phyloP scores from a whole-genome alignment of 208 protist genomes.

The Porcisia hertigi region DNA sequence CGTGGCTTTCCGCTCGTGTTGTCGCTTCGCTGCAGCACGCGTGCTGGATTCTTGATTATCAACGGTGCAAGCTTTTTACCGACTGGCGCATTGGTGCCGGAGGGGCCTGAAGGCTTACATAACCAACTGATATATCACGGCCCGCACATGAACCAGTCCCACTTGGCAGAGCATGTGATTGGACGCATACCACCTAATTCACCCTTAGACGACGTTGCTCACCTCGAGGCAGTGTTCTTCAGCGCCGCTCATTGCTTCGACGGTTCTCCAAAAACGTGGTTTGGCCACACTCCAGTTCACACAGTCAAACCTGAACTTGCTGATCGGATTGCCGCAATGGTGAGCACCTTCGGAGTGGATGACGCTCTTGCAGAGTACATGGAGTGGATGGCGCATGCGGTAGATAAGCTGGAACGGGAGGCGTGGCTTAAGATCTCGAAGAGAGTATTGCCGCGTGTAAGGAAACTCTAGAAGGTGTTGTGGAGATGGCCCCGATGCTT shows the following conservation, averaged over 20 bases:
- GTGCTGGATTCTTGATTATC: slow-evolving; percentile 38
- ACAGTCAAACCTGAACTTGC: slow-evolving; percentile 47
- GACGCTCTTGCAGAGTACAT: slow-evolving; percentile 66
- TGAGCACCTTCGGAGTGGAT: slow-evolving; percentile 44
- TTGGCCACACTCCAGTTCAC: slow-evolving; percentile 69
- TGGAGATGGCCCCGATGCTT: not conserved
- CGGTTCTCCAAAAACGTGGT: slow-evolving; percentile 19
- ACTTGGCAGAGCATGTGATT: slow-evolving; percentile 39
- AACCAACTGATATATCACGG: slow-evolving; percentile 45
- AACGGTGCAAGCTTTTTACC: slow-evolving; percentile 37
- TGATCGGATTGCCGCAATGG: slow-evolving; percentile 32
- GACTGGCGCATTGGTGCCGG: slow-evolving; percentile 5
- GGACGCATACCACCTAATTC: not conserved
- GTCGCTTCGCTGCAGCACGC: slow-evolving; percentile 21
- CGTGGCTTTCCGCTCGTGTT: slow-evolving; percentile 31
- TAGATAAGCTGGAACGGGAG: slow-evolving; percentile 19
- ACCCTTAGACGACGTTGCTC: slow-evolving; percentile 15
- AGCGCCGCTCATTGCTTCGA: slow-evolving; percentile 12
- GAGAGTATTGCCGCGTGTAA: not conserved
- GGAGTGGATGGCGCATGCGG: slow-evolving; percentile 24
- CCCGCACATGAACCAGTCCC: slow-evolving; percentile 46
- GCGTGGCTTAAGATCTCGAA: slow-evolving; percentile 25
- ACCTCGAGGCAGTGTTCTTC: slow-evolving; percentile 33
- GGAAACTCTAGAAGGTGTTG: not conserved
- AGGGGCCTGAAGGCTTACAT: slow-evolving; percentile 22